Evolutionary conservation across 1,139 yeast species (phyloP).

Genomic region (Kluyveromyces sp.): DNA sequence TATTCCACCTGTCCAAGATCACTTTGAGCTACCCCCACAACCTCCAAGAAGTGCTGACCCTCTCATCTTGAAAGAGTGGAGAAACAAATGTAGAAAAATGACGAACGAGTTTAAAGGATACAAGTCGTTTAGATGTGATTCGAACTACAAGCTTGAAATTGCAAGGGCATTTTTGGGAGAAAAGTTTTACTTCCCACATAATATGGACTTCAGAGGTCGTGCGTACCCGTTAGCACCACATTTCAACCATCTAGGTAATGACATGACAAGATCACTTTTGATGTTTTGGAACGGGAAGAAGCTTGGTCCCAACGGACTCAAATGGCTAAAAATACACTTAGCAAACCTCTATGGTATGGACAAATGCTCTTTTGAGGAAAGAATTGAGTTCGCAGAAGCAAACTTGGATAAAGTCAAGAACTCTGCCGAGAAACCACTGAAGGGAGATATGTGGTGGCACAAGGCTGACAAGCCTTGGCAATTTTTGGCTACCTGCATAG

Average conservation of each 20-base stretch:
- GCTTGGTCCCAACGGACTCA: conserved; percentile 67
- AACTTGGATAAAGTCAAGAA: conserved; percentile 55
- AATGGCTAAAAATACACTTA: conserved; percentile 85
- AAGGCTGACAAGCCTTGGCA: conserved; percentile 95
- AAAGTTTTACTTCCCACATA: conserved; percentile 87
- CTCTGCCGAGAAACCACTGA: conserved; percentile 66
- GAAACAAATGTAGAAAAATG: conserved; percentile 48
- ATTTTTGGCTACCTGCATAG: conserved; percentile 79
- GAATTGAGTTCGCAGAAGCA: conserved; percentile 65
- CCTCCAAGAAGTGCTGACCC: conserved; percentile 72
- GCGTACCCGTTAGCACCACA: conserved; percentile 90
- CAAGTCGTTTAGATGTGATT: conserved; percentile 87
- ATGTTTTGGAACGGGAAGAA: conserved; percentile 83
- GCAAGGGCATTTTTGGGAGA: conserved; percentile 91
- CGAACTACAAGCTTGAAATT: conserved; percentile 87
- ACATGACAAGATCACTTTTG: conserved; percentile 77
- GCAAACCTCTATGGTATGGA: conserved; percentile 87
- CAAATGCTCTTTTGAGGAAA: conserved; percentile 70
- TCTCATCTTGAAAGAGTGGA: conserved; percentile 58
- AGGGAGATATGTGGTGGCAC: conserved; percentile 68
- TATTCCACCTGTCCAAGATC: conserved; percentile 58
- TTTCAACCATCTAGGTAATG: conserved; percentile 80
- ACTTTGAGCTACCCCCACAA: conserved; percentile 53
- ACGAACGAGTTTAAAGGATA: conserved; percentile 57
- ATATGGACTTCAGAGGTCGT: conserved; percentile 90